phyloP scores from a whole-genome alignment of 495 filamentous ascomycete genomes.

The Podospora appendiculata region DNA sequence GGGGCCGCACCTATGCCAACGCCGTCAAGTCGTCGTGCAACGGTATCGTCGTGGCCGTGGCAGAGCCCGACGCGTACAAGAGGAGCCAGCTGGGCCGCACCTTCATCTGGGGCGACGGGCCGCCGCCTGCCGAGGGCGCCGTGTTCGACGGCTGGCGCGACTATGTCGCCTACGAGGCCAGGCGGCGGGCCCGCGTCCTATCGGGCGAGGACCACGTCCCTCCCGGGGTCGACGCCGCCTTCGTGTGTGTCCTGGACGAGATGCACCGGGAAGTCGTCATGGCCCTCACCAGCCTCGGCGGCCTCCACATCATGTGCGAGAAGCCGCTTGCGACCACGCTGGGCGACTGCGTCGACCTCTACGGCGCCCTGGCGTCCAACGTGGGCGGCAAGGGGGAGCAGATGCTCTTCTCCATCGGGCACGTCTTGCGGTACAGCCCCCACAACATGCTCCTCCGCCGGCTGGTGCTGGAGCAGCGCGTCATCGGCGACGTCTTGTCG shows the following conservation, averaged over 20 bases:
- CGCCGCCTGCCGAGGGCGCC: slow-evolving; percentile 33
- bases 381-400: slow-evolving; percentile 18
- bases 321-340: slow-evolving; percentile 83
- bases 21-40: slow-evolving; percentile 53
- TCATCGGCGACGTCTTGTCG: slow-evolving; percentile 79
- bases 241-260: slow-evolving; percentile 85
- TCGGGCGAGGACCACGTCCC: slow-evolving; percentile 33
- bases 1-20: slow-evolving; percentile 68
- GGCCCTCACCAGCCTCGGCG: slow-evolving; percentile 55
- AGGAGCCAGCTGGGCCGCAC: slow-evolving; percentile 55
- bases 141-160: slow-evolving; percentile 71
- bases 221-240: slow-evolving; percentile 65
- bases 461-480: slow-evolving; percentile 61
- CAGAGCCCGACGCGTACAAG: slow-evolving; percentile 76
- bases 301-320: slow-evolving; percentile 84
- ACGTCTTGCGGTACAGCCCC: slow-evolving; percentile 76
- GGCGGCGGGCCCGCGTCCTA: slow-evolving; percentile 39
- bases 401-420: slow-evolving; percentile 74
- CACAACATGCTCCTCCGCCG: slow-evolving; percentile 81
- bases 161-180: slow-evolving; percentile 57
- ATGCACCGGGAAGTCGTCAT: slow-evolving; percentile 74
- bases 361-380: slow-evolving; percentile 38
- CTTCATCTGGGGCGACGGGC: slow-evolving; percentile 55
- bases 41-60: slow-evolving; percentile 64
- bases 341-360: slow-evolving; percentile 66